Conservation (phyloP, 495 filamentous ascomycete species). For the Penicillium herquei region DNA sequence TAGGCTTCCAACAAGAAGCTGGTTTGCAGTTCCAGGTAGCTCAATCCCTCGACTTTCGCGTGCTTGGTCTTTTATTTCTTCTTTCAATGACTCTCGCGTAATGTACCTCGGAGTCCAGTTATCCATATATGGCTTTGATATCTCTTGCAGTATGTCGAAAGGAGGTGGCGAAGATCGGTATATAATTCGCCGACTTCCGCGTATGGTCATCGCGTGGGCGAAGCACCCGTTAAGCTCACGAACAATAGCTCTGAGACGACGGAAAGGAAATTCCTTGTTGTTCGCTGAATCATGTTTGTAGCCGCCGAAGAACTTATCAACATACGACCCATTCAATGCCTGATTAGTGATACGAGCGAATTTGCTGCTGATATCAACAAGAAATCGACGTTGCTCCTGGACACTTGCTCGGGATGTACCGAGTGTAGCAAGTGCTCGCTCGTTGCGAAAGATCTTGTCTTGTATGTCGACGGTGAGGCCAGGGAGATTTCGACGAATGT, state of each 20-base stretch:
- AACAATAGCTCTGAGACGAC: slow-evolving; percentile 59
- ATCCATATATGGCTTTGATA: slow-evolving; percentile 14
- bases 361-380: slow-evolving; percentile 50
- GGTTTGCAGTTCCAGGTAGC: slow-evolving; percentile 46
- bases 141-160: too few relatives aligned
- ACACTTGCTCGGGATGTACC: slow-evolving; percentile 47
- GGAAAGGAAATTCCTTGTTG: slow-evolving; percentile 6
- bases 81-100: neutral
- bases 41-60: slow-evolving; percentile 37
- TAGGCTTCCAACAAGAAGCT: slow-evolving; percentile 38
- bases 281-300: too few relatives aligned
- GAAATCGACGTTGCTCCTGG: slow-evolving; percentile 52
- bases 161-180: neutral
- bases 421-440: slow-evolving; percentile 39
- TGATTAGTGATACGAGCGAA: slow-evolving; percentile 51
- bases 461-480: slow-evolving; percentile 30
- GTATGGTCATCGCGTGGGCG: slow-evolving; percentile 40
- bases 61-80: slow-evolving; percentile 13
- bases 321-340: slow-evolving; percentile 56
- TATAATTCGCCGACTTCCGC: neutral
- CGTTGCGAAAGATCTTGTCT: slow-evolving; percentile 16
- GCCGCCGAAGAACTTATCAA: slow-evolving; percentile 54
- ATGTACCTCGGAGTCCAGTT: slow-evolving; percentile 10
- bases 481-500: slow-evolving; percentile 41
- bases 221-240: slow-evolving; percentile 59